Evolutionary conservation across 2,329 filamentous ascomycete species (phyloP).

Genomic region (Fonsecaea pedrosoi): DNA sequence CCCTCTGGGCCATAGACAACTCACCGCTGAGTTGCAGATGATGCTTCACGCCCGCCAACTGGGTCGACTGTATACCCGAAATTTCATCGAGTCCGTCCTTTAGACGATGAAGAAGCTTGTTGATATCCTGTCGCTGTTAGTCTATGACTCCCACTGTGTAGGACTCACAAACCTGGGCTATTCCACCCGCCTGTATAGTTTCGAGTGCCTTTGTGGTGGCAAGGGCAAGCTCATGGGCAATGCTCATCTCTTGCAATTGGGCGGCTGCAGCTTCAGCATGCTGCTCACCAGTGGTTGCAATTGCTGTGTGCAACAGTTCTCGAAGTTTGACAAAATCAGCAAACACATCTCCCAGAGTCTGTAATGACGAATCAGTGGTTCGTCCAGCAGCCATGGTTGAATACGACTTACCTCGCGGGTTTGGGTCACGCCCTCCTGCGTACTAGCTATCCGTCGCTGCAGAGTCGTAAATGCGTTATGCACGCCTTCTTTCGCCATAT

Average conservation of each 20-base stretch:
- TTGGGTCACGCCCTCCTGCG: constrained; percentile 19
- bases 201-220: constrained; percentile 25
- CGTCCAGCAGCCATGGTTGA: not conserved
- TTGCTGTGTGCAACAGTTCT: constrained; percentile 20
- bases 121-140: constrained; percentile 24
- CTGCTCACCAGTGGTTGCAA: constrained; percentile 15
- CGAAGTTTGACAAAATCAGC: constrained; percentile 29
- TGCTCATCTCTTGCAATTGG: constrained; percentile 29
- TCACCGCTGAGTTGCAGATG: constrained; percentile 28
- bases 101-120: constrained; percentile 19
- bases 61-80: constrained; percentile 15
- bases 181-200: constrained; percentile 18
- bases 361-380: not conserved
- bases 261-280: constrained; percentile 26
- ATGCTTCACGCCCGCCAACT: constrained; percentile 15
- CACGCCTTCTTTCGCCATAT: constrained; percentile 26
- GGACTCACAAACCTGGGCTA: constrained; percentile 19
- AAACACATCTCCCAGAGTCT: constrained; percentile 27
- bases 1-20: constrained; percentile 21
- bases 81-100: constrained; percentile 20
- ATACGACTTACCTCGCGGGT: constrained; percentile 25
- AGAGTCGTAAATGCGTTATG: constrained; percentile 23
- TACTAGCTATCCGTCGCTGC: constrained; percentile 21
- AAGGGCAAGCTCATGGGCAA: constrained; percentile 29
- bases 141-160: not conserved